Evolutionary conservation across 176 grass and related monocot genomes (phyloP).

Genomic region (Phoenix dactylifera): DNA sequence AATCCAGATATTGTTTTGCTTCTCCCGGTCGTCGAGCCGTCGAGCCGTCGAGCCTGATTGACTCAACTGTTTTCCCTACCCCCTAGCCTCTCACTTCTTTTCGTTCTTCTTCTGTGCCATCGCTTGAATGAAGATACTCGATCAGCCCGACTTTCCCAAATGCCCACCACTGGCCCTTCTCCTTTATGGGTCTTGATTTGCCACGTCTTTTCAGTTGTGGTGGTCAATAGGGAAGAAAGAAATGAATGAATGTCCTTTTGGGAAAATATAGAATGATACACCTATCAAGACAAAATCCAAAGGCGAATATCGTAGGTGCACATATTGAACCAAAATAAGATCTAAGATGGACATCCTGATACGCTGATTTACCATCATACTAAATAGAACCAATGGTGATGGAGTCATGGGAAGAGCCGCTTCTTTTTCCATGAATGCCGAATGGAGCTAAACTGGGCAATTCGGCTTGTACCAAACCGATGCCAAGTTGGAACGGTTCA

Average conservation of each 20-base stretch:
- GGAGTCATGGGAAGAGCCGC: too few relatives aligned
- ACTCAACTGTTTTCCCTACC: background rate
- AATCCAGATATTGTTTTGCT: background rate
- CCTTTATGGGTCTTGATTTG: slow-evolving; percentile 12
- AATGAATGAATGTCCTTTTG: slow-evolving; percentile 22
- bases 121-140: slow-evolving; percentile 16
- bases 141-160: slow-evolving; percentile 5
- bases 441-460: too few relatives aligned
- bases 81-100: slow-evolving; percentile 11
- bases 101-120: slow-evolving; percentile 12
- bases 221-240: slow-evolving; percentile 17
- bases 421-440: too few relatives aligned
- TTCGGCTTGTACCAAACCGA: too few relatives aligned
- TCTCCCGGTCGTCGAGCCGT: background rate
- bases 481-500: too few relatives aligned
- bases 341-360: too few relatives aligned
- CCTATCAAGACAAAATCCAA: slow-evolving; percentile 8
- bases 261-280: slow-evolving; percentile 21
- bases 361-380: too few relatives aligned
- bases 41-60: too few relatives aligned
- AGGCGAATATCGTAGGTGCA: background rate
- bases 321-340: too few relatives aligned
- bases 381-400: too few relatives aligned
- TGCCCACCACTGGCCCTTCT: background rate
- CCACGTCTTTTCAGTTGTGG: background rate